phyloP scores from a whole-genome alignment of 768 basidiomycete genomes.

The Pleurotus cornucopiae region DNA sequence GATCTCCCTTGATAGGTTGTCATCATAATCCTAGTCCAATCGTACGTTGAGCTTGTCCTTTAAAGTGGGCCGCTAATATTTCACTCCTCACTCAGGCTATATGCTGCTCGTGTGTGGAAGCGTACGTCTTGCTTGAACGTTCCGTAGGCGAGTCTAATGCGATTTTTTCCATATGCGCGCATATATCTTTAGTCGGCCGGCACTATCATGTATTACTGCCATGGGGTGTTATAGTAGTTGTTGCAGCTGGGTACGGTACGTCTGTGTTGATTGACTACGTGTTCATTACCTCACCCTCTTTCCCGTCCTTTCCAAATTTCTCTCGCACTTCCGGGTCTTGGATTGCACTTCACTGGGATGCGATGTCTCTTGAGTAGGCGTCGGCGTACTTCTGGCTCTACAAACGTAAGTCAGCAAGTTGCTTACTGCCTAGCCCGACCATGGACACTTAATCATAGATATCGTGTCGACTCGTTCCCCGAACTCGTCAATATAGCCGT shows the following conservation, averaged over 20 bases:
- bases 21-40: conserved; percentile 24
- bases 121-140: conserved; percentile 14
- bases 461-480: background rate
- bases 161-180: background rate
- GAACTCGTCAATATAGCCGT: background rate
- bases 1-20: conserved; percentile 14
- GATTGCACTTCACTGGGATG: too few relatives aligned
- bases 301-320: too few relatives aligned
- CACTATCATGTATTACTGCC: conserved; percentile 7
- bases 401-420: background rate
- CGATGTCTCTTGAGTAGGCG: background rate
- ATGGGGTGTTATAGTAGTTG: conserved; percentile 5
- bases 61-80: background rate
- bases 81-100: conserved; percentile 14
- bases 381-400: background rate
- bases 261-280: background rate
- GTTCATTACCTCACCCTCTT: too few relatives aligned
- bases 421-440: too few relatives aligned
- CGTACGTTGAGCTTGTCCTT: conserved; percentile 6
- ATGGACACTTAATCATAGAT: background rate
- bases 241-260: background rate
- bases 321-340: too few relatives aligned
- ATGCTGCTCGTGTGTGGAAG: conserved; percentile 25
- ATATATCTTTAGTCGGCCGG: conserved; percentile 2
- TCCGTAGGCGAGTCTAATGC: too few relatives aligned